Evolutionary conservation across 1,139 yeast genomes (phyloP), one percentile per base, ranked within the genome.

Genomic region (Suhomyces yuchorum): DNA sequence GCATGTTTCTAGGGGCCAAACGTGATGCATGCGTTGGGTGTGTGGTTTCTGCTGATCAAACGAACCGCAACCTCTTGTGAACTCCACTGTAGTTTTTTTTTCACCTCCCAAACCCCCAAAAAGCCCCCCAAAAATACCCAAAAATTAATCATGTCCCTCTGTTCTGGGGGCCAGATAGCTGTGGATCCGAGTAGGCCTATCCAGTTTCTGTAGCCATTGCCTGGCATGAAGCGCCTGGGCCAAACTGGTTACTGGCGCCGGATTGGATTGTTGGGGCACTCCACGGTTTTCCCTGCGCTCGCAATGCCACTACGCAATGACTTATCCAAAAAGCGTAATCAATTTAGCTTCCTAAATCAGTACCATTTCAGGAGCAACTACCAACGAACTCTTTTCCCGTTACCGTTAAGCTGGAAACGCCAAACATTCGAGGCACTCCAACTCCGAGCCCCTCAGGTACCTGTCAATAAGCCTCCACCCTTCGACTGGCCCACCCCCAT

Each of bases 301-400:
- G 6, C 18, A 30, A 30, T 30, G 30, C n/a, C 8, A 6, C 14
- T 12, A 12, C 44, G 35, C 44, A 17, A 18, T 17, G 17, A 26
- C 32, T 26, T 43, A 24, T 37, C 48, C 48, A 23, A 45, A 45
- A 45, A 45, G 48, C 48, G 48, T 41, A 45, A 45, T 35, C 36
- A 26, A 24, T 26, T 38, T 18, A 18, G 24, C 41, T 38, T 38
- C 41, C 41, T 17, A 26, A 38, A 26, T 20, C 18, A 38, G 41
- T 17, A 26, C 41, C 34, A 6, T 23, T 37, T 37, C n/a, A 17
- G 34, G 23, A 38, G 34, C 34, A 40, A 40, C 32, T 14, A 22
- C 36, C 22, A 14, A 14, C 37, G 11, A n/a, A 23, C 26, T 15
- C 26, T 11, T 18, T 15, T 35, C 37, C 37, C 8, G 37, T 19